These are phyloP conservation scores for Thielaviopsis punctulata DNA, from an alignment of 2,329 filamentous ascomycete genomes.

Conservation along the genomic window DNA sequence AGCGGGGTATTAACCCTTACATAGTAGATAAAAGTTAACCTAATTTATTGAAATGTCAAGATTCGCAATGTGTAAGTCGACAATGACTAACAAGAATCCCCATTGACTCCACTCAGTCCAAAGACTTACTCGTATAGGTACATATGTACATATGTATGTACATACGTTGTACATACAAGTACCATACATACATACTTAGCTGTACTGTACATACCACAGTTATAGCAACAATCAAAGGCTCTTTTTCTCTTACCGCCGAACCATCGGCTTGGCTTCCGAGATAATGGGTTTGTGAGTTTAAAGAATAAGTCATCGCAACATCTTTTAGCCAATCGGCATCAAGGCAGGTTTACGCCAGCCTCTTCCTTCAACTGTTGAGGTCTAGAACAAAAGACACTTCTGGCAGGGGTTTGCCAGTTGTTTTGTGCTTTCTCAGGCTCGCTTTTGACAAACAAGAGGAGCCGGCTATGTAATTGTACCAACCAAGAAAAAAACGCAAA, in stretches of 20 bases:
- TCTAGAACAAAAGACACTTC: slow-evolving; percentile 4
- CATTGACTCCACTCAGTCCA: too few relatives aligned
- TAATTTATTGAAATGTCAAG: too few relatives aligned
- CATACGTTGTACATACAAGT: too few relatives aligned
- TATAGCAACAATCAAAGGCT: background rate
- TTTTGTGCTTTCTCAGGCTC: background rate
- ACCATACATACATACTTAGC: too few relatives aligned
- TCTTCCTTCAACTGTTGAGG: background rate
- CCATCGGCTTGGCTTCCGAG: background rate
- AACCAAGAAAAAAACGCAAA: background rate
- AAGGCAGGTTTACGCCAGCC: background rate
- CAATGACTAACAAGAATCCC: too few relatives aligned
- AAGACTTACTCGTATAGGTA: too few relatives aligned
- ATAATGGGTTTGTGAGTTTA: background rate
- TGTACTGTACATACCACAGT: too few relatives aligned
- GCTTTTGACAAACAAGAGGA: background rate
- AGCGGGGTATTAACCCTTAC: background rate
- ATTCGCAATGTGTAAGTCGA: too few relatives aligned
- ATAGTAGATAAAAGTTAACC: background rate
- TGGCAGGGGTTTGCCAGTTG: background rate
- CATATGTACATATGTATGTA: too few relatives aligned
- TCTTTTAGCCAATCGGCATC: background rate
- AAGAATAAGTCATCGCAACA: background rate
- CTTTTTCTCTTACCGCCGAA: background rate
- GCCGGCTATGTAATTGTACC: background rate